phyloP scores from a whole-genome alignment of 306 rosid species.

The Casuarina equisetifolia region DNA sequence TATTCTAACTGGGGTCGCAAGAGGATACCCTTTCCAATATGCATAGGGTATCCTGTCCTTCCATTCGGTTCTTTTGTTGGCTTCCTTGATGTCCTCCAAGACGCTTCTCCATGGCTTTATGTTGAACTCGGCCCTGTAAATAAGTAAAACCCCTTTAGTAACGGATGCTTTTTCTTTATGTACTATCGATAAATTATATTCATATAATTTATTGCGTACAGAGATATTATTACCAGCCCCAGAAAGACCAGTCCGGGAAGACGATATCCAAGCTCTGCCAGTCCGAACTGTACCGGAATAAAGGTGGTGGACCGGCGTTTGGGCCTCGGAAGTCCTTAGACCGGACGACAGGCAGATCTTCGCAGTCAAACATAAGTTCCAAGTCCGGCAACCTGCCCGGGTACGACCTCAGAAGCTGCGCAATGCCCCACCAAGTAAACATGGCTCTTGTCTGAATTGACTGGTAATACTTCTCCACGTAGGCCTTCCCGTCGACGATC shows the following conservation, averaged over 20 bases:
- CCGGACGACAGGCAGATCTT: slow-evolving; percentile 63
- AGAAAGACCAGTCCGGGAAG: slow-evolving; percentile 96
- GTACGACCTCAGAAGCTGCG: slow-evolving; percentile 64
- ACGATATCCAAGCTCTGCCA: slow-evolving; percentile 61
- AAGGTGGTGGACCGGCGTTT: slow-evolving; percentile 47
- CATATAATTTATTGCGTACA: too few species aligned
- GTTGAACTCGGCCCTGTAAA: slow-evolving; percentile 73
- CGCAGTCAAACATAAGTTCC: slow-evolving; percentile 76
- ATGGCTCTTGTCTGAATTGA: slow-evolving; percentile 69
- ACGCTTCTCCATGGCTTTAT: slow-evolving; percentile 70
- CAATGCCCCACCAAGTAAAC: slow-evolving; percentile 76
- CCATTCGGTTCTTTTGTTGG: slow-evolving; percentile 66
- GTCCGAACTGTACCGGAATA: slow-evolving; percentile 69
- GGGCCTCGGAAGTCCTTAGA: slow-evolving; percentile 28
- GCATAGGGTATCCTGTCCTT: slow-evolving; percentile 78
- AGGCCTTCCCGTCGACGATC: slow-evolving; percentile 58
- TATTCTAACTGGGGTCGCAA: slow-evolving; percentile 51
- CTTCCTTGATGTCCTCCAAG: slow-evolving; percentile 55
- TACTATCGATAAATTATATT: too few species aligned
- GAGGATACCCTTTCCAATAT: slow-evolving; percentile 85
- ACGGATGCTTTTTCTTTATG: too few species aligned
- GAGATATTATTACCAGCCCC: slow-evolving; percentile 74
- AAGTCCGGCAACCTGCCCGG: slow-evolving; percentile 70
- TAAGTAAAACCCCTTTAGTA: neutral
- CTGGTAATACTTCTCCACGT: slow-evolving; percentile 52